Conservation (phyloP, 2,329 filamentous ascomycete genomes). For the Tricladium varicosporioides region DNA sequence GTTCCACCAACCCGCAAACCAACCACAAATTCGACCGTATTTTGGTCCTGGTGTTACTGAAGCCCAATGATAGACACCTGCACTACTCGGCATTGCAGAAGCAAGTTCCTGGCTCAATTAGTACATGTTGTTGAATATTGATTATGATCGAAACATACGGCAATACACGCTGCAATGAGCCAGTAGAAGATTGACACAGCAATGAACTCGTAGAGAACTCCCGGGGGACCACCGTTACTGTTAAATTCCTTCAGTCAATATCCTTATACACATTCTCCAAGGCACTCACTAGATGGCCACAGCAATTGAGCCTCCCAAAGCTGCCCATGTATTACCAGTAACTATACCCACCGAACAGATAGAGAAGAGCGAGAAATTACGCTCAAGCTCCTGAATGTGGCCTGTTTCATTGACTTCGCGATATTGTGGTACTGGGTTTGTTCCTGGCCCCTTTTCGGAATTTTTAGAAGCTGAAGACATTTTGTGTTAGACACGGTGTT, state of each 20-base stretch:
- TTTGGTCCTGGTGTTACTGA: constrained; percentile 45
- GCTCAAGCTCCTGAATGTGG: constrained; percentile 49
- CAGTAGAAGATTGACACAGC: constrained; percentile 49
- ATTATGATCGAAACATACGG: constrained; percentile 35
- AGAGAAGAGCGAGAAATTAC: constrained; percentile 46
- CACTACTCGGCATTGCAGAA: constrained; percentile 28
- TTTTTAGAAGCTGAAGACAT: not conserved
- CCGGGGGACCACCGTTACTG: constrained; percentile 59
- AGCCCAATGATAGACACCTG: constrained; percentile 51
- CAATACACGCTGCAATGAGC: constrained; percentile 48
- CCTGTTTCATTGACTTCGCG: constrained; percentile 45
- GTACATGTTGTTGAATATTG: too few species aligned
- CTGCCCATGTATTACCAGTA: constrained; percentile 44
- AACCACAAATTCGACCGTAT: constrained; percentile 46
- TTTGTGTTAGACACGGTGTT: not conserved
- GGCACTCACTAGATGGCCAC: constrained; percentile 25
- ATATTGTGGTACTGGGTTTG: constrained; percentile 5
- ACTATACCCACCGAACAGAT: constrained; percentile 46
- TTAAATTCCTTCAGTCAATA: not conserved
- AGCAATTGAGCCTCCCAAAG: constrained; percentile 46
- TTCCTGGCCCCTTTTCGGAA: constrained; percentile 15
- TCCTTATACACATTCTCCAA: not conserved
- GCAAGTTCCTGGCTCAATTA: constrained; percentile 24
- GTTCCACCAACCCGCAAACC: constrained; percentile 53
- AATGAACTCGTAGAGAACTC: constrained; percentile 61